Conservation (phyloP, 805 yeast species). For the Candida insectalens region DNA sequence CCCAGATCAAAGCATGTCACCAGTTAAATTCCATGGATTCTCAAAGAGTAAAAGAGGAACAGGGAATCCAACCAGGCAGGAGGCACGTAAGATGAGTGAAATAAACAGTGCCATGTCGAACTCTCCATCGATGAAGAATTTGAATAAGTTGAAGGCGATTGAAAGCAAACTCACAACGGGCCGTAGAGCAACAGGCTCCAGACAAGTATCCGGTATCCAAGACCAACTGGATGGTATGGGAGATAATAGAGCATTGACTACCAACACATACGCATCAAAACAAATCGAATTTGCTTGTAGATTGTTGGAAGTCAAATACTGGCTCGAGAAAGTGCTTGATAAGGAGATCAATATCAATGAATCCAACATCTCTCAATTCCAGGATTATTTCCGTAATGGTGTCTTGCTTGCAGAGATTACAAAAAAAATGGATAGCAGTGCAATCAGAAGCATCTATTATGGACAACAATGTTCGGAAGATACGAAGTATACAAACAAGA, state of each 20-base stretch:
- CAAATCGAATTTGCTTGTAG: slow-evolving; percentile 44
- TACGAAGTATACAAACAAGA: slow-evolving; percentile 21
- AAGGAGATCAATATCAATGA: slow-evolving; percentile 19
- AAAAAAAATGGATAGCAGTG: slow-evolving; percentile 57
- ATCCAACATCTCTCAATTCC: slow-evolving; percentile 36
- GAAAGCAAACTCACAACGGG: slow-evolving; percentile 18
- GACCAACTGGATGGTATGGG: slow-evolving; percentile 8
- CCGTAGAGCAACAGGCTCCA: slow-evolving; percentile 2
- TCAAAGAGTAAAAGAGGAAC: slow-evolving; percentile 4
- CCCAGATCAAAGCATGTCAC: slow-evolving; percentile 13
- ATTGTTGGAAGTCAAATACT: slow-evolving; percentile 37
- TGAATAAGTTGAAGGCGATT: slow-evolving; percentile 21
- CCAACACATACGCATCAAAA: too few species aligned
- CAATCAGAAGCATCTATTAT: slow-evolving; percentile 47
- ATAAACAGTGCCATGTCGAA: slow-evolving; percentile 24
- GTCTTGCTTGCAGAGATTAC: slow-evolving; percentile 75
- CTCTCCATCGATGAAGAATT: slow-evolving; percentile 27
- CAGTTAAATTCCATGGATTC: slow-evolving; percentile 11
- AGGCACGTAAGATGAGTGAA: slow-evolving; percentile 20
- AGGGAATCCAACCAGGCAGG: slow-evolving; percentile 7
- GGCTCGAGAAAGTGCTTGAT: slow-evolving; percentile 32
- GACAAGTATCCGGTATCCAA: slow-evolving; percentile 10
- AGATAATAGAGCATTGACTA: slow-evolving; percentile 3
- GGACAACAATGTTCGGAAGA: slow-evolving; percentile 20
- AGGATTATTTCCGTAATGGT: slow-evolving; percentile 72